phyloP scores from a whole-genome alignment of 2,329 filamentous ascomycete species.

The Gyromitra esculenta region DNA sequence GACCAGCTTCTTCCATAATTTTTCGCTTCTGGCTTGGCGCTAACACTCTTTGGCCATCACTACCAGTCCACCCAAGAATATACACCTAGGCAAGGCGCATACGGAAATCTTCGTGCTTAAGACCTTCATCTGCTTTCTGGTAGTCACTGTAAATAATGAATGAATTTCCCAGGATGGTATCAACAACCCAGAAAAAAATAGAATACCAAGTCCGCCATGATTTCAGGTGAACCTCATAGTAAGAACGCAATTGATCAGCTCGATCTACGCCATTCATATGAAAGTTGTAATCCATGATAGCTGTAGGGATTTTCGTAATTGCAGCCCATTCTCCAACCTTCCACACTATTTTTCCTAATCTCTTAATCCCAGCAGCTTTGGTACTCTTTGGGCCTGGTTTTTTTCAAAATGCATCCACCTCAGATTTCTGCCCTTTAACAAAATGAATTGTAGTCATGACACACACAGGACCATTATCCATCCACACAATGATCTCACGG shows the following conservation, averaged over 20 bases:
- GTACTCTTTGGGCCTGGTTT: neutral
- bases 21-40: neutral
- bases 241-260: slow-evolving; percentile 8
- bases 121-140: neutral
- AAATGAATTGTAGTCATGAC: neutral
- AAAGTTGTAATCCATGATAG: slow-evolving; percentile 24
- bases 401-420: neutral
- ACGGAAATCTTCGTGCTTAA: neutral
- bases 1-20: neutral
- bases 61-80: neutral
- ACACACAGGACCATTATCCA: slow-evolving; percentile 7
- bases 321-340: neutral
- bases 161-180: slow-evolving; percentile 4
- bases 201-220: neutral
- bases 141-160: neutral
- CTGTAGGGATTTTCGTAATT: neutral
- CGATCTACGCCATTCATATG: slow-evolving; percentile 34
- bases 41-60: neutral
- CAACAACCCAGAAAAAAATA: slow-evolving; percentile 28
- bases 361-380: neutral
- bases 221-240: slow-evolving; percentile 21
- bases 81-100: neutral
- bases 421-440: neutral
- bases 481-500: too few species aligned
- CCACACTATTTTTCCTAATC: neutral